Evolutionary conservation across 352 stramenopile species (phyloP).

Genomic region (Globisporangium middletonii): DNA sequence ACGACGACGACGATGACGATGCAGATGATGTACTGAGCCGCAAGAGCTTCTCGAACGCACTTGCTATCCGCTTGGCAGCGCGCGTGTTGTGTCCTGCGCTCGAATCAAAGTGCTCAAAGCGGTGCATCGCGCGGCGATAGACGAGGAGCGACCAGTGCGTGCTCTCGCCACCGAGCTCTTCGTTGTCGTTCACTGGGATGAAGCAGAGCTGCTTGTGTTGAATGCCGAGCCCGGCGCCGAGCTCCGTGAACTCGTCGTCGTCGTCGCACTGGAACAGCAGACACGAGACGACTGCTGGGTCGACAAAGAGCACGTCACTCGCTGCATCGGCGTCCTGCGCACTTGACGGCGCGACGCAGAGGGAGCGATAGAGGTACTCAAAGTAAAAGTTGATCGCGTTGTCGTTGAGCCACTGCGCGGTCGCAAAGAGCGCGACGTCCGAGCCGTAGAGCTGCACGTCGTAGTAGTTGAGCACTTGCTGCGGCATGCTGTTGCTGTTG

Average conservation of each 20-base stretch:
- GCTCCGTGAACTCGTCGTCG: slow-evolving; percentile 62
- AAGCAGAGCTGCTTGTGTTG: slow-evolving; percentile 34
- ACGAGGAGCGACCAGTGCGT: slow-evolving; percentile 78
- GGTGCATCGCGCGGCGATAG: slow-evolving; percentile 17
- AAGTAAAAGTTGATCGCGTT: slow-evolving; percentile 84
- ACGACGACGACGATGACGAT: too few relatives aligned
- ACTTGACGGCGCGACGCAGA: slow-evolving; percentile 12
- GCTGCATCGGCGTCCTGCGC: background rate
- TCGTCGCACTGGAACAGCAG: slow-evolving; percentile 81
- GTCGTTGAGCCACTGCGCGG: slow-evolving; percentile 74
- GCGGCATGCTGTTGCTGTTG: slow-evolving; percentile 15
- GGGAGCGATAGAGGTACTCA: slow-evolving; percentile 48
- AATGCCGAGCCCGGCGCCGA: slow-evolving; percentile 43
- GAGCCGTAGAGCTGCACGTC: slow-evolving; percentile 79
- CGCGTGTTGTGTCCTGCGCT: slow-evolving; percentile 51
- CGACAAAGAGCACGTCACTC: slow-evolving; percentile 50
- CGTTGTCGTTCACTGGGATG: slow-evolving; percentile 68
- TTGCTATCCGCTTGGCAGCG: slow-evolving; percentile 33
- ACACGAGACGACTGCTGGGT: slow-evolving; percentile 75
- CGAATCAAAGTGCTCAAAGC: slow-evolving; percentile 71
- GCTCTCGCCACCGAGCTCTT: slow-evolving; percentile 42
- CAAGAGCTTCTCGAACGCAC: slow-evolving; percentile 40
- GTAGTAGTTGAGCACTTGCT: slow-evolving; percentile 69
- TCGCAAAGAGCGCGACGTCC: slow-evolving; percentile 65
- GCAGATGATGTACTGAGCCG: slow-evolving; percentile 1